phyloP scores from a whole-genome alignment of 2,329 filamentous ascomycete species.

The Apiospora saccharicola region DNA sequence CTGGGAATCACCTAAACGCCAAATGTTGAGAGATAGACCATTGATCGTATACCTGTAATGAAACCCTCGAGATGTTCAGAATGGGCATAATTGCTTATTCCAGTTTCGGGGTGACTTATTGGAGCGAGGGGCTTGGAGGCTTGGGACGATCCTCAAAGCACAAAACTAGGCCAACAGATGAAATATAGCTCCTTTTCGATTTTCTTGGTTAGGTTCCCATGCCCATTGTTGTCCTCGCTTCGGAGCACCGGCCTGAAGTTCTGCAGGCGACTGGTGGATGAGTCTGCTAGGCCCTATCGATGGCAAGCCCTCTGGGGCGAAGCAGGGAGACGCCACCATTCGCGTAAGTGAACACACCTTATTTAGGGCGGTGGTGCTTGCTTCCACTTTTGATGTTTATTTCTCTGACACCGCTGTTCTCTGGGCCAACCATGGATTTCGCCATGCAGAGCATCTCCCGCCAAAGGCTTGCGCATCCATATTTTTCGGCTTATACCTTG shows the following conservation, averaged over 20 bases:
- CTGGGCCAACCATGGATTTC: not conserved
- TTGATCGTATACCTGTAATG: not conserved
- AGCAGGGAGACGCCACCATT: not conserved
- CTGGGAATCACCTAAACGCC: not conserved
- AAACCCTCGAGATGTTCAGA: not conserved
- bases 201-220: not conserved
- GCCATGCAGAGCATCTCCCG: not conserved
- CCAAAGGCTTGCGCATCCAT: not conserved
- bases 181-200: not conserved
- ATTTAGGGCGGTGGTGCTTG: not conserved
- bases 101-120: not conserved
- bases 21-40: not conserved
- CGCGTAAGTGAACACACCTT: not conserved
- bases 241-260: not conserved
- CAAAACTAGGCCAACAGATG: not conserved
- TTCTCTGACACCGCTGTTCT: not conserved
- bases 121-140: not conserved
- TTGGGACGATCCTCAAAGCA: not conserved
- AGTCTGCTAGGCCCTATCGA: not conserved
- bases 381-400: not conserved
- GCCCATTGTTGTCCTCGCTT: not conserved
- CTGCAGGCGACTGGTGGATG: not conserved
- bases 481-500: not conserved
- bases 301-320: too few relatives aligned
- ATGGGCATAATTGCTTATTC: not conserved